These are phyloP conservation scores for Eucalyptus curtisii DNA, from an alignment of 345 rosid genomes.

Conservation along the genomic window DNA sequence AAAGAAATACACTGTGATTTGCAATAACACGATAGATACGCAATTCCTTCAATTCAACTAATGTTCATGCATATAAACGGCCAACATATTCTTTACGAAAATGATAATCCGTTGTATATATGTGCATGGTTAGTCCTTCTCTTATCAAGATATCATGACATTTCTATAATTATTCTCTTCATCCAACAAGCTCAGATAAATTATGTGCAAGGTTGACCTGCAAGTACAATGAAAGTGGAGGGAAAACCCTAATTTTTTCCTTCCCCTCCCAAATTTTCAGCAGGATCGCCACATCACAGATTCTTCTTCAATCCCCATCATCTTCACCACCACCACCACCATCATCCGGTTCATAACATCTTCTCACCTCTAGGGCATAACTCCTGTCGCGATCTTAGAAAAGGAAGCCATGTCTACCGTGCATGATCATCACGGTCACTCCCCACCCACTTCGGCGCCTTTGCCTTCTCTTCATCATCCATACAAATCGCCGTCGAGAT, in stretches of 20 bases:
- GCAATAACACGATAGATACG: not conserved
- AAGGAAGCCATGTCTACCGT: not conserved
- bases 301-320: not conserved
- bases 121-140: not conserved
- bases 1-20: fast-evolving
- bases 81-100: not conserved
- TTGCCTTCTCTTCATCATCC: not conserved
- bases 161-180: not conserved
- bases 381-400: not conserved
- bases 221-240: not conserved
- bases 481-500: not conserved
- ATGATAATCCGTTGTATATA: not conserved
- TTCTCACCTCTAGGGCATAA: not conserved
- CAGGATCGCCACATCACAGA: not conserved
- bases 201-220: not conserved
- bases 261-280: not conserved
- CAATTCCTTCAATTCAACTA: not conserved
- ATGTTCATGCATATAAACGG: not conserved
- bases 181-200: not conserved
- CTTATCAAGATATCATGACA: not conserved
- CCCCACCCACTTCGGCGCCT: not conserved
- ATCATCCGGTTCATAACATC: not conserved
- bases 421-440: not conserved
- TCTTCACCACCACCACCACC: not conserved
- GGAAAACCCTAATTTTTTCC: not conserved